phyloP scores from a whole-genome alignment of 768 basidiomycete species.

The Ramaria sp. region DNA sequence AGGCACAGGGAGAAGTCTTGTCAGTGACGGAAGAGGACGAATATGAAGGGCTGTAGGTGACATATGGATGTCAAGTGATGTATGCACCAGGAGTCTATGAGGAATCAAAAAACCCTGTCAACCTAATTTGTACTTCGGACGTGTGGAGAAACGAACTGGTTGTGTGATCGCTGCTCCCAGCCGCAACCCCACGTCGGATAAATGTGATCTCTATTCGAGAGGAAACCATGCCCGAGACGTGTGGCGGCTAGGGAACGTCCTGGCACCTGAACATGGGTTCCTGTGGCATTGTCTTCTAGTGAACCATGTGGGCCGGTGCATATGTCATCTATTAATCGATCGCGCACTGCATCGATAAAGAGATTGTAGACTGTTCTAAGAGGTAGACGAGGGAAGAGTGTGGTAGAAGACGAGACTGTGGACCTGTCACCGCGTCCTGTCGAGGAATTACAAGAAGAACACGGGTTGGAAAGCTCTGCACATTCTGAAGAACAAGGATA shows the following conservation, averaged over 20 bases:
- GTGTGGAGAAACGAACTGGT: conserved; percentile 26
- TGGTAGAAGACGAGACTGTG: conserved; percentile 17
- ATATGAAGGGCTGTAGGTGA: conserved; percentile 40
- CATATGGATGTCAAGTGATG: conserved; percentile 46
- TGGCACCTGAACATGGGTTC: neutral
- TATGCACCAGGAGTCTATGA: conserved; percentile 48
- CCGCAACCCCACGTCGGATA: conserved; percentile 52
- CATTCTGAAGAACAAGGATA: conserved; percentile 46
- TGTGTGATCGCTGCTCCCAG: conserved; percentile 45
- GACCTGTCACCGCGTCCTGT: neutral
- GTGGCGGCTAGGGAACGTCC: conserved; percentile 20
- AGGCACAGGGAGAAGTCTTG: conserved; percentile 44
- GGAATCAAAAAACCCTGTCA: conserved; percentile 10
- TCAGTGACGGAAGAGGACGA: conserved; percentile 49
- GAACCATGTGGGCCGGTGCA: conserved; percentile 26
- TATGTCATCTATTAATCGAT: conserved; percentile 39
- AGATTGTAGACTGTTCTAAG: conserved; percentile 29
- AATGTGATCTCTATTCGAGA: conserved; percentile 36
- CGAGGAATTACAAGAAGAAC: conserved; percentile 23
- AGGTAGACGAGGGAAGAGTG: conserved; percentile 34
- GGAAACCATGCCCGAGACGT: conserved; percentile 50
- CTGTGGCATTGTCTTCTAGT: neutral
- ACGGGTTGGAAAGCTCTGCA: conserved; percentile 27
- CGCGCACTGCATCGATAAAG: conserved; percentile 58
- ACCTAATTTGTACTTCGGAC: too few species aligned